Conservation (phyloP, 108 stramenopile species). For the Bacterosira constricta region DNA sequence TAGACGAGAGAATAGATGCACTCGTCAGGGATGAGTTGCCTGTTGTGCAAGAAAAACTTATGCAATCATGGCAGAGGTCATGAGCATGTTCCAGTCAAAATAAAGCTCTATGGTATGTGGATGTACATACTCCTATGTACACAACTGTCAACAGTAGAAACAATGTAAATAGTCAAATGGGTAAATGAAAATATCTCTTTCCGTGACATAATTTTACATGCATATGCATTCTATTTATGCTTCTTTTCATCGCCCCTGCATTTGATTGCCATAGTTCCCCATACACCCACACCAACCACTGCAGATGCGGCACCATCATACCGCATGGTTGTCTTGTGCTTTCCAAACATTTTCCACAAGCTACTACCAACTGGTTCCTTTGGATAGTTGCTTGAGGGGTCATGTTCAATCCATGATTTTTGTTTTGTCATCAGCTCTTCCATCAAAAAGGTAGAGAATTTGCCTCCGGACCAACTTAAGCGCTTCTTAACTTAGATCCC, state of each 20-base stretch:
- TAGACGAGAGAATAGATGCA: not conserved
- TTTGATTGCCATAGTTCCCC: constrained; percentile 7
- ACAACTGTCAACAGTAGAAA: no score
- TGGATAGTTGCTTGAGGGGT: constrained; percentile 16
- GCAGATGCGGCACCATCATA: constrained; percentile 28
- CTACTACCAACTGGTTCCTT: not conserved
- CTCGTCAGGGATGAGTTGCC: not conserved
- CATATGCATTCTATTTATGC: no score
- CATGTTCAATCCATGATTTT: constrained; percentile 28
- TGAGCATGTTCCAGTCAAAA: not conserved
- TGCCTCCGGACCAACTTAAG: not conserved
- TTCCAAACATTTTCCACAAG: constrained; percentile 15
- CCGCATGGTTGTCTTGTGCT: constrained; percentile 16
- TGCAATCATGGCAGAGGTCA: constrained; percentile 7
- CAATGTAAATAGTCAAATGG: no score
- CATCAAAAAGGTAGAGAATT: not conserved
- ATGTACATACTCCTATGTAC: no score
- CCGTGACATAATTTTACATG: no score
- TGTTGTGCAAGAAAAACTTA: constrained; percentile 2
- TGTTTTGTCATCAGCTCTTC: constrained; percentile 18
- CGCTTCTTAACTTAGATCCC: not conserved
- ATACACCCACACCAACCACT: constrained; percentile 24
- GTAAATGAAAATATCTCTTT: no score
- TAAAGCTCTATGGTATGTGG: not conserved
- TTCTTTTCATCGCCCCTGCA: constrained; percentile 24